Percentiles rank a stretch among this genome's conserved stretches.
phyloP scores from a whole-genome alignment of 1,284 basidiomycete genomes.

The Lentinula novae-zelandiae region DNA sequence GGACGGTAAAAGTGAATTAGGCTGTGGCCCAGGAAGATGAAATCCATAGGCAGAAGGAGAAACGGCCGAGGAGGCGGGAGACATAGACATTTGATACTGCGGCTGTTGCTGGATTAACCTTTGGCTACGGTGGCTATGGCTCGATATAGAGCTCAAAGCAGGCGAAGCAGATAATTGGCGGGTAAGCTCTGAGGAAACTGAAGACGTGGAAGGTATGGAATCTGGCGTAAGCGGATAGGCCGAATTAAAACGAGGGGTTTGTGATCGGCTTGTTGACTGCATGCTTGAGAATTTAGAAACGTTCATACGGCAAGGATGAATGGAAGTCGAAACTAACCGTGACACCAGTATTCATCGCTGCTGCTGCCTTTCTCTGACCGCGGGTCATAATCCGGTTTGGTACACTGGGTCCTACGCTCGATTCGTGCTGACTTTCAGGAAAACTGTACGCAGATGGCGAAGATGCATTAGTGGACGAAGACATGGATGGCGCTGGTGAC shows the following conservation, averaged over 20 bases:
- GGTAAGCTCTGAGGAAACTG: conserved; percentile 58
- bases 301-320: conserved; percentile 12
- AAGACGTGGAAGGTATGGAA: conserved; percentile 33
- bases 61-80: not conserved
- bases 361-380: conserved; percentile 35
- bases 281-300: conserved; percentile 14
- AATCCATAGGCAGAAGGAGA: not conserved
- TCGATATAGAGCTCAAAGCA: conserved; percentile 4
- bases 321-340: conserved; percentile 19
- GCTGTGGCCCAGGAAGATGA: conserved; percentile 11
- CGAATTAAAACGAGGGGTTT: conserved; percentile 14
- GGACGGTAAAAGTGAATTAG: conserved; percentile 25
- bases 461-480: conserved; percentile 2
- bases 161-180: conserved; percentile 51
- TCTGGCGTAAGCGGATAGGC: conserved; percentile 15
- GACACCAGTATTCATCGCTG: conserved; percentile 26
- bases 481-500: conserved; percentile 7
- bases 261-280: conserved; percentile 22
- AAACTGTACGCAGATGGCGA: conserved; percentile 15
- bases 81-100: conserved; percentile 2
- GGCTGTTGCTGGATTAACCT: conserved; percentile 19
- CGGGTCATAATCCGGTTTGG: conserved; percentile 45
- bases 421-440: conserved; percentile 37
- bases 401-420: conserved; percentile 43
- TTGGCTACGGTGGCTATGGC: conserved; percentile 11